Evolutionary conservation across 2,329 filamentous ascomycete genomes (phyloP).

Genomic region (Pseudogymnoascus sp.): DNA sequence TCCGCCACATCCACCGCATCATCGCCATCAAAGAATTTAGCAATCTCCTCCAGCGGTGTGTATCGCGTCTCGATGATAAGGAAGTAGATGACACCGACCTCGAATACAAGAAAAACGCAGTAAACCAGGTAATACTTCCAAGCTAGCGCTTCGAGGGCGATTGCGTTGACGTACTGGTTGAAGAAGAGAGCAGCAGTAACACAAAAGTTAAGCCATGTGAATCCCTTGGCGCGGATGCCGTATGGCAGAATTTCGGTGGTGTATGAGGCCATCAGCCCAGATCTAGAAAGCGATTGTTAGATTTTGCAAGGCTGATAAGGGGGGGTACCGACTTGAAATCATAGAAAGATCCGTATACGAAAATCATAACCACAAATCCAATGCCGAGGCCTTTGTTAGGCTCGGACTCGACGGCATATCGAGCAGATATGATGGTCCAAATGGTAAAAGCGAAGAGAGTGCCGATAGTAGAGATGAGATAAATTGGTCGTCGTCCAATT

Average conservation of each 20-base stretch:
- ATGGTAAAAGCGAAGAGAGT: conserved; percentile 25
- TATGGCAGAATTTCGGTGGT: conserved; percentile 53
- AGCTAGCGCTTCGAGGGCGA: conserved; percentile 31
- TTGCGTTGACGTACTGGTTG: conserved; percentile 37
- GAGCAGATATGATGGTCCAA: conserved; percentile 34
- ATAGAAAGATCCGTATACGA: conserved; percentile 52
- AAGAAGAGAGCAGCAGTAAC: conserved; percentile 40
- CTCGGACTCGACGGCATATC: conserved; percentile 19
- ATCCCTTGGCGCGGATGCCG: conserved; percentile 37
- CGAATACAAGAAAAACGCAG: conserved; percentile 27
- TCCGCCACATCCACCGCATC: conserved; percentile 23
- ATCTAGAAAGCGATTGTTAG: background rate
- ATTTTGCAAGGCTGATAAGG: conserved; percentile 30
- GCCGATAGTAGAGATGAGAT: conserved; percentile 36
- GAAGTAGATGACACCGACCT: conserved; percentile 19
- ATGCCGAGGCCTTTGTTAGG: conserved; percentile 36
- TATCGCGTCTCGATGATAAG: conserved; percentile 35
- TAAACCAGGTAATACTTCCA: conserved; percentile 39
- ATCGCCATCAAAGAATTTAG: conserved; percentile 37
- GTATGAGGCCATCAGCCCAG: conserved; percentile 33
- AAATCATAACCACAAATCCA: conserved; percentile 50
- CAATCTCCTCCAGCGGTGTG: conserved; percentile 37
- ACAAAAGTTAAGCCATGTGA: conserved; percentile 25
- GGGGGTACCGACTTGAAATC: conserved; percentile 51
- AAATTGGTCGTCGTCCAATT: conserved; percentile 40